Base-by-base conservation (phyloP, 2,329 filamentous ascomycete species). In the Zalaria sp. region DNA sequence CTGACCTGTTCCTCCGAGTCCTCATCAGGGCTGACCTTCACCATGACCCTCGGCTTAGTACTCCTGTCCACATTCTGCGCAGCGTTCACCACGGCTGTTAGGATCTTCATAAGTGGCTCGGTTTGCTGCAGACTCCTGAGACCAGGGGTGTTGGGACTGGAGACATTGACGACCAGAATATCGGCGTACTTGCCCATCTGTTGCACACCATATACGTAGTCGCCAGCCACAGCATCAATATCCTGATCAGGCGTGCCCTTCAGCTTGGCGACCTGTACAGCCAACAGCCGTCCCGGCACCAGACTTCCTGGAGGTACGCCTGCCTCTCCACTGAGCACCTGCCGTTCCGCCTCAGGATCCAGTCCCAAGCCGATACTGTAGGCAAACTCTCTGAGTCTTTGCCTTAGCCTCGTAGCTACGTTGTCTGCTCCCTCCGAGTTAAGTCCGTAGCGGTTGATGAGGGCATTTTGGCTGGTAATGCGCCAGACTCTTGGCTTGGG, bases 21-120 rank as follows among this genome's bases (percentile, higher is more conserved):
- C 64, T 96, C 91, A 53, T 98, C 91, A 0, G 91, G 91, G 45
- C 85, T 93, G 18, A 98, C 89, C 68, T 98, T 98, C 54, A 98
- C 91, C 85, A 98, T 94, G 44, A 98, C 85, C 43, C 71, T 77
- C 0, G 84, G 85, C 55, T 81, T 83, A 1, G 71, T 75, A 57
- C 76, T 81, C 50, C 88, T 72, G 27, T 82, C 70, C 8, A 81
- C 73, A 47, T 69, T 68, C 50, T 74, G 67, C 1, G 87, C 87
- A 42, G 89, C 83, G 10, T 76, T 69, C 2, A 96, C 89, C 0
- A 96, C 89, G 1, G 84, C 83, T 6, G 71, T 75, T 34, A 98
- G 66, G 37, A 98, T 81, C 35, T 75, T 69, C 2, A 86, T 89
- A 43, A 98, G 66, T 1, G 88, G 89, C 49, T 83, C 86, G 0